Base-by-base conservation (phyloP, 441 rosid species). In the Arabidopsis lyrata region DNA sequence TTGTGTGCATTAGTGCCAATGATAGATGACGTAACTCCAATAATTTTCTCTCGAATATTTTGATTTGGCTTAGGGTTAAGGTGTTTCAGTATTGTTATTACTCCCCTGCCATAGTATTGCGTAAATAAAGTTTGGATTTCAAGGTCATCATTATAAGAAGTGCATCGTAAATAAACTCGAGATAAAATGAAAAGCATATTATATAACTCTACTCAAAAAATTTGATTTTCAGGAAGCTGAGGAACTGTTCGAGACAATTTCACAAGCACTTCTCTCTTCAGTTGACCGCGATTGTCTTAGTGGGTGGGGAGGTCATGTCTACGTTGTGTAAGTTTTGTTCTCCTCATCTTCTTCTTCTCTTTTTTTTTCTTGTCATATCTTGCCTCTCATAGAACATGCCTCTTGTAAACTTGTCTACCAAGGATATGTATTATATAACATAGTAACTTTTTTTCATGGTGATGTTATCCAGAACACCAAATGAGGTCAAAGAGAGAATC, bases 281-380 rank as follows among this genome's bases (percentile, higher is more conserved):
- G 96, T 95, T 5, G 98, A 92, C 80, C 89, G 96, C 63, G 99
- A 95, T 83, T 95, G 98, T 76, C 78, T 95, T 69, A 91, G 97
- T 84, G 98, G 99, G 31, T 92, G 98, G 99, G 99, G 99, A 78
- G 97, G 98, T 45, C 95, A 91, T 60, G 92, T 92, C 76, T 95
- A 92, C 73, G 82, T 95, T 82, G 95, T 95, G 98, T 95, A 91
- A 88, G 97, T 67, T 24, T 24, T 24, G 27, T 24, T 24, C 27
- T 24, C 27, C 27, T 24, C 27, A 24, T 24, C 27, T 24, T 24
- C 4, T 24, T 24, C 27, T 24, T 24, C 3, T 24, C 27, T 24
- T 3, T 2, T 24, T 24, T 24, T 24, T 22, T 2, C 24, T 22
- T 24, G 27, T 24, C 27, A 24, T 3, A 8, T 50, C 29, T 63